Evolutionary conservation across 495 filamentous ascomycete species (phyloP).

Genomic region (Oidiodendron maius): DNA sequence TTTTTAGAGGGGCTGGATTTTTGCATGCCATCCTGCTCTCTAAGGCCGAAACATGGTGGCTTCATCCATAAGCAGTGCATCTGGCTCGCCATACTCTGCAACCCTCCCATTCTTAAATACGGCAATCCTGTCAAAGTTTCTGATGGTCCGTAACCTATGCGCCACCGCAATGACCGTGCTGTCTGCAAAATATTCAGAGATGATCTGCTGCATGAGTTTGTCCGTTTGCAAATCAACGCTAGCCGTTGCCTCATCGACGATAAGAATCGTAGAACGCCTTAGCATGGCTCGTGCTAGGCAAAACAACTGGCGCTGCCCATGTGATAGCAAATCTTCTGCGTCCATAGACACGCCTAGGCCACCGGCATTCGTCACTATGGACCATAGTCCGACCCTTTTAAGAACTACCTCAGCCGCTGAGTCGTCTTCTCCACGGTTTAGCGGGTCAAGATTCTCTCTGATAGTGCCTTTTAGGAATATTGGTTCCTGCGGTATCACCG

Average conservation of each 20-base stretch:
- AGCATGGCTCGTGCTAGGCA: constrained; percentile 56
- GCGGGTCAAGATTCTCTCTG: constrained; percentile 17
- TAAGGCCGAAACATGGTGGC: too few species aligned
- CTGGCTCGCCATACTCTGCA: too few species aligned
- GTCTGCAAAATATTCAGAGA: constrained; percentile 43
- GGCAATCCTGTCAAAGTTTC: constrained; percentile 36
- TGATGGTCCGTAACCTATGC: constrained; percentile 41
- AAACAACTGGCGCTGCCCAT: constrained; percentile 60
- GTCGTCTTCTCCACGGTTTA: constrained; percentile 2
- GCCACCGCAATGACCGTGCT: constrained; percentile 46
- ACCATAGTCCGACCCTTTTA: constrained; percentile 24
- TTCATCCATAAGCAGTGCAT: too few species aligned
- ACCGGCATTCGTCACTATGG: neutral
- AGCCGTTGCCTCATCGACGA: constrained; percentile 30
- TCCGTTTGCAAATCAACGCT: constrained; percentile 47
- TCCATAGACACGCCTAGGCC: constrained; percentile 46
- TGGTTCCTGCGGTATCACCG: constrained; percentile 36
- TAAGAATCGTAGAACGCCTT: constrained; percentile 18
- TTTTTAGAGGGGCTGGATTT: too few species aligned
- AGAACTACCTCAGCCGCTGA: neutral
- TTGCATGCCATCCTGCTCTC: too few species aligned
- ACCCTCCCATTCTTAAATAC: constrained; percentile 35
- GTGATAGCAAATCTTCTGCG: constrained; percentile 41
- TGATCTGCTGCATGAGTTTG: constrained; percentile 50
- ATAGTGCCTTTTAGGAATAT: constrained; percentile 24